Evolutionary conservation across 768 basidiomycete genomes (phyloP).

Genomic region (Xanthoconium purpureum): DNA sequence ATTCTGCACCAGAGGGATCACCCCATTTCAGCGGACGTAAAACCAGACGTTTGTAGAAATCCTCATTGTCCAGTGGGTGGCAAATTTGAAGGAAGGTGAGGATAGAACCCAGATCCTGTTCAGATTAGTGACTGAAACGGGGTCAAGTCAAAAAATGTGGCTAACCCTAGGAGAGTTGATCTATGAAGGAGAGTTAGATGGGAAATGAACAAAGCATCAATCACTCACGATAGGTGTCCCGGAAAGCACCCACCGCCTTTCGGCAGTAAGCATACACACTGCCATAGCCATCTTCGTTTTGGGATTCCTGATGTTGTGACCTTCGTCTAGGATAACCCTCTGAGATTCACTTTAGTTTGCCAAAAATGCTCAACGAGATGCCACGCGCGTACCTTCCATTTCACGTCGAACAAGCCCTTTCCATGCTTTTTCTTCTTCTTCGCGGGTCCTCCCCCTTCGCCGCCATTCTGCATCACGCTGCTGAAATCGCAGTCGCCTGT

Average conservation of each 20-base stretch:
- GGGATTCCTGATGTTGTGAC: slow-evolving; percentile 82
- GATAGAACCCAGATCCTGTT: slow-evolving; percentile 84
- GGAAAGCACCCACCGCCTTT: slow-evolving; percentile 76
- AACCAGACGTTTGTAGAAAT: slow-evolving; percentile 77
- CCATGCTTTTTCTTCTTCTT: slow-evolving; percentile 59
- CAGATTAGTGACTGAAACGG: not conserved
- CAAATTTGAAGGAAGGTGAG: slow-evolving; percentile 86
- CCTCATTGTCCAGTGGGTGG: slow-evolving; percentile 75
- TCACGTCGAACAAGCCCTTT: slow-evolving; percentile 59
- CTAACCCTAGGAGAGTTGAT: slow-evolving; percentile 74
- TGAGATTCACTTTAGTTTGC: slow-evolving; percentile 23
- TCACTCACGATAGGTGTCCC: slow-evolving; percentile 86
- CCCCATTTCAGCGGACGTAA: slow-evolving; percentile 75
- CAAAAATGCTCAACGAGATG: not conserved
- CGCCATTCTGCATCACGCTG: slow-evolving; percentile 3
- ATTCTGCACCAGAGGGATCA: slow-evolving; percentile 60
- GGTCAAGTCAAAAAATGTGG: not conserved
- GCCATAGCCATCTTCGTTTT: slow-evolving; percentile 81
- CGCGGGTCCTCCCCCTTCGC: slow-evolving; percentile 27
- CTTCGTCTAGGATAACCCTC: slow-evolving; percentile 86
- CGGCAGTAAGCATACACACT: slow-evolving; percentile 56
- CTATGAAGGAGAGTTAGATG: slow-evolving; percentile 32
- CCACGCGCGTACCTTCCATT: slow-evolving; percentile 67
- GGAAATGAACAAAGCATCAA: not conserved
- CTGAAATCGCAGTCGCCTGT: slow-evolving; percentile 46